Evolutionary conservation across 169 alveolate genomes (phyloP).

Genomic region (Amoebophrya sp.): DNA sequence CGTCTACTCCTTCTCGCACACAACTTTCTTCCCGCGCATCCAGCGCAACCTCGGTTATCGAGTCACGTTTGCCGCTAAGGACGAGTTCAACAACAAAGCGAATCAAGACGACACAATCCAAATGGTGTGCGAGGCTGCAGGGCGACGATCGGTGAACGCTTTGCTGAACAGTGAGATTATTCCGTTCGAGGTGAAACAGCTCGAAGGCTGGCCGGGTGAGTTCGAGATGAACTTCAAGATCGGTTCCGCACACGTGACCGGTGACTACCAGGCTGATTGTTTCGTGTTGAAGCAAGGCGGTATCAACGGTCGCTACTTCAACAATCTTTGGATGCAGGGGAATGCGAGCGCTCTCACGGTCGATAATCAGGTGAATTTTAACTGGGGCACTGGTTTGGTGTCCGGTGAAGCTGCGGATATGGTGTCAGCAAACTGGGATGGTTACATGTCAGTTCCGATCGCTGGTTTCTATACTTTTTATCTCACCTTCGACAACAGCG

Average conservation of each 20-base stretch:
- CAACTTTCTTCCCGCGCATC: not conserved
- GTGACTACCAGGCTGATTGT: constrained; percentile 40
- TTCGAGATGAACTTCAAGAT: constrained; percentile 23
- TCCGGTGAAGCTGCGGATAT: constrained; percentile 42
- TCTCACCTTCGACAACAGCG: constrained; percentile 46
- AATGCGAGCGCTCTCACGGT: constrained; percentile 33
- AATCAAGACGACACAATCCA: constrained; percentile 33
- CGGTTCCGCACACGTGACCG: constrained; percentile 17
- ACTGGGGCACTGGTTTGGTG: constrained; percentile 51
- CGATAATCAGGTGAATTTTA: constrained; percentile 41
- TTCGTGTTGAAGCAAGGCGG: constrained; percentile 46
- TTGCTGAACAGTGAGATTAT: not conserved
- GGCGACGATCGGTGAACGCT: not conserved
- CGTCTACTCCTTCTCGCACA: constrained; percentile 25
- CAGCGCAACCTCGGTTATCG: constrained; percentile 20
- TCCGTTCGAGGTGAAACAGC: constrained; percentile 22
- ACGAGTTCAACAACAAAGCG: constrained; percentile 30
- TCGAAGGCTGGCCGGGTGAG: constrained; percentile 17
- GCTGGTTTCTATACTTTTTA: constrained; percentile 47
- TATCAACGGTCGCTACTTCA: constrained; percentile 48
- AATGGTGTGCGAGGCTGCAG: constrained; percentile 31
- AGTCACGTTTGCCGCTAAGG: constrained; percentile 30
- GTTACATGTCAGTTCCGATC: constrained; percentile 35
- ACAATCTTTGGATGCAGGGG: constrained; percentile 48
- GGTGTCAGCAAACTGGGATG: constrained; percentile 45